A percentile compares a stretch with the other conserved stretches of the same genome.
Evolutionary conservation across 2,329 filamentous ascomycete species (phyloP).

Genomic region (Aureobasidium subglaciale): DNA sequence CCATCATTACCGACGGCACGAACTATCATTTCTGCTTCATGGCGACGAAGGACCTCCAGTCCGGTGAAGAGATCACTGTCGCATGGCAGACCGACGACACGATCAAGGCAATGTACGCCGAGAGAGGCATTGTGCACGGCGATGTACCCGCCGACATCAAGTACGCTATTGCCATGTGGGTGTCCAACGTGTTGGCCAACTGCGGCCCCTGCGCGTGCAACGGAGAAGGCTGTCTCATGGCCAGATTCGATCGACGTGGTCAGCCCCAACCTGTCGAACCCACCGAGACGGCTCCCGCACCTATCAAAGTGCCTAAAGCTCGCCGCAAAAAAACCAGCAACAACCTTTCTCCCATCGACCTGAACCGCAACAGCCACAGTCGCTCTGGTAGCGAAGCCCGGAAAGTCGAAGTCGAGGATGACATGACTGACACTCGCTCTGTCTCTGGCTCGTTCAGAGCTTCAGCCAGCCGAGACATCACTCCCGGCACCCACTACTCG

Average conservation of each 20-base stretch:
- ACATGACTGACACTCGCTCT: slow-evolving; percentile 49
- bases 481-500: slow-evolving; percentile 48
- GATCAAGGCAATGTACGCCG: slow-evolving; percentile 15
- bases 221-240: slow-evolving; percentile 29
- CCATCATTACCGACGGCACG: slow-evolving; percentile 67
- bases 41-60: slow-evolving; percentile 69
- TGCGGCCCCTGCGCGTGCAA: slow-evolving; percentile 75
- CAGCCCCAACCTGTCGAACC: slow-evolving; percentile 18
- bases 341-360: slow-evolving; percentile 49
- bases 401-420: slow-evolving; percentile 42
- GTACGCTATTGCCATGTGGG: slow-evolving; percentile 54
- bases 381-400: slow-evolving; percentile 53
- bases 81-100: slow-evolving; percentile 36
- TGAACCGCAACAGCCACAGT: slow-evolving; percentile 47
- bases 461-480: slow-evolving; percentile 54
- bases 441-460: slow-evolving; percentile 48
- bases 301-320: slow-evolving; percentile 34
- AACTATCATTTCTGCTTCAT: slow-evolving; percentile 93
- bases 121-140: slow-evolving; percentile 1
- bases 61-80: slow-evolving; percentile 62
- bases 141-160: slow-evolving; percentile 25
- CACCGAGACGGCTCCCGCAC: slow-evolving; percentile 16
- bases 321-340: slow-evolving; percentile 40
- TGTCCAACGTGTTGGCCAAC: slow-evolving; percentile 64
- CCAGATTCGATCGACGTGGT: slow-evolving; percentile 28